Evolutionary conservation across 192 early-diverging fungal species (phyloP), one percentile per base, ranked within the genome.

Genomic region (Podila verticillata): DNA sequence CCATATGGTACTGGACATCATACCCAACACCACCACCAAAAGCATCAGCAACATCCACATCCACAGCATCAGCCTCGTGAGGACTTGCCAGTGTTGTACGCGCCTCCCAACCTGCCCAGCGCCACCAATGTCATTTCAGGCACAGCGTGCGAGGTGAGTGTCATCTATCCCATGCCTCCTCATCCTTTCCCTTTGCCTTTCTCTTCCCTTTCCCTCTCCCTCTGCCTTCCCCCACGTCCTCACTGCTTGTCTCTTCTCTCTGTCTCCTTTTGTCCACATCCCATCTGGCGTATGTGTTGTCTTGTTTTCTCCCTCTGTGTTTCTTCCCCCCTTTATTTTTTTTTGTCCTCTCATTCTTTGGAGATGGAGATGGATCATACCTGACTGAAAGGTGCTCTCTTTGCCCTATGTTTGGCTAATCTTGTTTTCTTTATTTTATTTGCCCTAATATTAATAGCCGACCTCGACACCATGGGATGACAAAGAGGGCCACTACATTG

Each of bases 401-500:
- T 54, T 54, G 6, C n/a, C 22, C 13, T 29, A 30, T 22, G 17
- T 65, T n/a, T 34, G 56, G n/a, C 26, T n/a, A 36, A 44, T 62
- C 26, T 39, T 31, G 0, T 9, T 48, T 1, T 66, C 30, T 54
- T 39, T 22, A 22, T 57, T 44, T 10, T 30, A 28, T 32, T 49
- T 57, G 6, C 36, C 17, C 22, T 26, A 65, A 12, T 77, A 77
- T 67, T 36, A 63, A 28, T 63, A 63, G 61, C 48, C 72, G 32
- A 64, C 39, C 65, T 56, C 68, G 83, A 75, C 84, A 69, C 60
- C 82, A 15, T 93, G 92, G 81, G 95, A 96, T 72, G 95, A 96
- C 81, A 92, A 94, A 65, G 95, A 98, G n/a, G 96, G 96, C 5
- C 94, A 96, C 84, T 98, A 93, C 67, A 93, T 95, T 84, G 91